These are phyloP conservation scores for Puccinia polysora DNA, from an alignment of 1,284 basidiomycete species.

Conservation along the genomic window DNA sequence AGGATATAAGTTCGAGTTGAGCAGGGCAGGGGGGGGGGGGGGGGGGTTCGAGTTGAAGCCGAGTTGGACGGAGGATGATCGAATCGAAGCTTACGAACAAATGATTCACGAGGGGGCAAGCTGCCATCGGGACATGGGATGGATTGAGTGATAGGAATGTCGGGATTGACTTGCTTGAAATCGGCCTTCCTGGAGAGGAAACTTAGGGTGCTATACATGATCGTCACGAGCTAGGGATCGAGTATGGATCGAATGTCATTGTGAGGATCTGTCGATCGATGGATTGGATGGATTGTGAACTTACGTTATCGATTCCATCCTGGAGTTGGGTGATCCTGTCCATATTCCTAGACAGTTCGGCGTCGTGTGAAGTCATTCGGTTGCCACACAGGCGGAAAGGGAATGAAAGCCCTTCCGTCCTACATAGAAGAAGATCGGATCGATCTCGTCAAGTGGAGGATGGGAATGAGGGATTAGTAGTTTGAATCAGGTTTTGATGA, in stretches of 20 bases:
- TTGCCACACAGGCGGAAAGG: constrained; percentile 36
- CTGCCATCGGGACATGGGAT: constrained; percentile 19
- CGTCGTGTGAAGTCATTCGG: constrained; percentile 44
- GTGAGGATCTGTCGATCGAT: neutral
- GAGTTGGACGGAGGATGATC: no score
- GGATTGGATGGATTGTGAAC: neutral
- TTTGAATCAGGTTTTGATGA: no score
- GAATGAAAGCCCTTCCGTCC: constrained; percentile 26
- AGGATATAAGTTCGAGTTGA: no score
- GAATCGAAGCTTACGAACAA: constrained; percentile 2
- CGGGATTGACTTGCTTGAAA: constrained; percentile 40
- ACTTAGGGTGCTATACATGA: constrained; percentile 42
- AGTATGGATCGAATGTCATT: neutral
- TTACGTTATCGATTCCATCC: constrained; percentile 40
- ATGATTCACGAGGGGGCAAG: constrained; percentile 6
- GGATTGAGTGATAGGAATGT: constrained; percentile 40
- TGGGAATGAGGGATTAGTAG: no score
- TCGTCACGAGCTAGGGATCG: constrained; percentile 32
- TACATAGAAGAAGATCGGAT: no score
- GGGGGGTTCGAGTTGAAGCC: no score
- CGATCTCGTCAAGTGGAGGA: no score
- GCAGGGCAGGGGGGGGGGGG: neutral
- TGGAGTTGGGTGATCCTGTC: constrained; percentile 44
- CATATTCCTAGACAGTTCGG: constrained; percentile 45
- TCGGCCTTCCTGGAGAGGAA: constrained; percentile 35